phyloP scores from a whole-genome alignment of 1,284 basidiomycete genomes.

The Leccinum griseonigrum region DNA sequence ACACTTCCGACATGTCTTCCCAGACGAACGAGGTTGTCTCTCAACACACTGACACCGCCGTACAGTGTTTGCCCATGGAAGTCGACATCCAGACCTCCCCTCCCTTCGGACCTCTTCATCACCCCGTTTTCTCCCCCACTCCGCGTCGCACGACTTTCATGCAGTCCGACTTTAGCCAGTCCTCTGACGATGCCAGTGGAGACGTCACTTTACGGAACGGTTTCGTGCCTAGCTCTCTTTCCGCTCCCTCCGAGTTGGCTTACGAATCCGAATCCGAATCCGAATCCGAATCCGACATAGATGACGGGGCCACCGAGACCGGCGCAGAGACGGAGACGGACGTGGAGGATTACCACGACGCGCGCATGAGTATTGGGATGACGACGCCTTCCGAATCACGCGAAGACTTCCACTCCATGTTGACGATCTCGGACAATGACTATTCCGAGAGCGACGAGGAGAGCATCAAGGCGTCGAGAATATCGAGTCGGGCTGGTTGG shows the following conservation, averaged over 20 bases:
- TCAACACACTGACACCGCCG: constrained; percentile 35
- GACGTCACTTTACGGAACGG: constrained; percentile 39
- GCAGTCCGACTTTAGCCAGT: constrained; percentile 38
- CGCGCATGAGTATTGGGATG: constrained; percentile 67
- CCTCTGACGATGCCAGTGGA: constrained; percentile 42
- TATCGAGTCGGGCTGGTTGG: constrained; percentile 37
- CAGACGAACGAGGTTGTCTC: constrained; percentile 48
- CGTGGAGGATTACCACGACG: constrained; percentile 70
- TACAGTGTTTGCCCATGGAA: constrained; percentile 38
- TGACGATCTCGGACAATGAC: constrained; percentile 70
- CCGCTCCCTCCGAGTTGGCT: constrained; percentile 22
- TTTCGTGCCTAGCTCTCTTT: constrained; percentile 35
- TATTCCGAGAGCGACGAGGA: constrained; percentile 58
- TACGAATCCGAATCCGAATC: constrained; percentile 20
- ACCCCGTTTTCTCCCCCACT: constrained; percentile 24
- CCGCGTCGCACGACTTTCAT: constrained; percentile 47
- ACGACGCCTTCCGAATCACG: constrained; percentile 57
- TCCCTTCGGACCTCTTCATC: constrained; percentile 6
- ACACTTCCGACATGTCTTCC: constrained; percentile 42
- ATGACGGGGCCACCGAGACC: constrained; percentile 57
- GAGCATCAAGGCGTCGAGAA: constrained; percentile 62
- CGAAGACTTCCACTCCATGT: constrained; percentile 75
- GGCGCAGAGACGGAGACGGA: constrained; percentile 69
- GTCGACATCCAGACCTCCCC: constrained; percentile 38
- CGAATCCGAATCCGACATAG: constrained; percentile 28